These are phyloP conservation scores for Scortechinia acanthostroma DNA, from an alignment of 2,329 filamentous ascomycete genomes.

Conservation along the genomic window DNA sequence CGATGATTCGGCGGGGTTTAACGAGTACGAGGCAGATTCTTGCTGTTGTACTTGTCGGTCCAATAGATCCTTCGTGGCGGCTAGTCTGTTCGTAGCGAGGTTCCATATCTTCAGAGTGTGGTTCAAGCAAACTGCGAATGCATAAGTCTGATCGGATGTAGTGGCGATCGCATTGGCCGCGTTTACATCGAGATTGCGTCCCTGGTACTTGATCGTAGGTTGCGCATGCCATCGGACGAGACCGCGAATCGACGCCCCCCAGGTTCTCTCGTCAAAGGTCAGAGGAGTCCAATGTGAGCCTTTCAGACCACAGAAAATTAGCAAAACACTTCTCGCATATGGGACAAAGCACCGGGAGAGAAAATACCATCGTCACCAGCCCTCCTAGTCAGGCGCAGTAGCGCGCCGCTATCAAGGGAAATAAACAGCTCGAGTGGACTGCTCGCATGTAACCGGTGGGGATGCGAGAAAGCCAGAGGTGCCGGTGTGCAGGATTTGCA, in stretches of 20 bases:
- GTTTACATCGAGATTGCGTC: constrained; percentile 27
- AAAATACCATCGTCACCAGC: constrained; percentile 32
- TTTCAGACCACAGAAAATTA: constrained; percentile 13
- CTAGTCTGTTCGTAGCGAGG: constrained; percentile 69
- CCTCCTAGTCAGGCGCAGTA: constrained; percentile 64
- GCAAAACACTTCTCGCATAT: constrained; percentile 2
- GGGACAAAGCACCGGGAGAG: not conserved
- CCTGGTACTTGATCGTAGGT: constrained; percentile 28
- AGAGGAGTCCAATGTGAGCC: constrained; percentile 32
- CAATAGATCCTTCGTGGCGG: constrained; percentile 47
- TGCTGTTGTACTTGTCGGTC: constrained; percentile 32
- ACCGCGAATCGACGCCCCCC: constrained; percentile 35
- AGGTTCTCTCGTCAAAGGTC: constrained; percentile 35
- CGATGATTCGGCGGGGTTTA: constrained; percentile 47
- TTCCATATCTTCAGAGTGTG: constrained; percentile 89
- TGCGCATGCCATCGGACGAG: constrained; percentile 32
- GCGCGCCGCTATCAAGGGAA: constrained; percentile 72
- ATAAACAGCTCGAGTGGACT: constrained; percentile 70
- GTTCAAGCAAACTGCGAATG: constrained; percentile 75
- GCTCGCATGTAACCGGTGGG: constrained; percentile 74
- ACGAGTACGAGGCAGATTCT: constrained; percentile 35
- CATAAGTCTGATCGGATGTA: constrained; percentile 33
- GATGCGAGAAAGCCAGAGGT: constrained; percentile 70
- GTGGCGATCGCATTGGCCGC: constrained; percentile 31
- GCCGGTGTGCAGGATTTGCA: constrained; percentile 70